Percentiles rank a stretch among this genome's conserved stretches.
Evolutionary conservation across 768 basidiomycete species (phyloP).

Genomic region (Hericium coralloides): DNA sequence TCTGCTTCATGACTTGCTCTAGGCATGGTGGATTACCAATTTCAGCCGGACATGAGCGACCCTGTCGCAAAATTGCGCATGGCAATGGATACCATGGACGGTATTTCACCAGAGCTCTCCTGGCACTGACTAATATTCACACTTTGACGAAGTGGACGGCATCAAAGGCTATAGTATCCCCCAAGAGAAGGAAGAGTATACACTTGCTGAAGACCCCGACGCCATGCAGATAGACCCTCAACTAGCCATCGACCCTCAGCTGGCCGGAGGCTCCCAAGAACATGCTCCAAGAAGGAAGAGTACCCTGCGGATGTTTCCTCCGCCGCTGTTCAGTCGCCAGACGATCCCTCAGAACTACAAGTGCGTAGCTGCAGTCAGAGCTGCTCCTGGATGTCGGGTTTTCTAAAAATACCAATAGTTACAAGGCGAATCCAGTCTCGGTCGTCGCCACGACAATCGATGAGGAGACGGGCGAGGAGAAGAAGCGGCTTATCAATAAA

Average conservation of each 20-base stretch:
- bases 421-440: constrained; percentile 71
- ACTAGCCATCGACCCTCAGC: constrained; percentile 38
- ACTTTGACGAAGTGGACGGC: constrained; percentile 46
- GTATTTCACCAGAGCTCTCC: constrained; percentile 32
- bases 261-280: constrained; percentile 12
- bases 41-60: constrained; percentile 64
- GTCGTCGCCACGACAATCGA: constrained; percentile 57
- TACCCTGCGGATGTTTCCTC: constrained; percentile 73
- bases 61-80: constrained; percentile 58
- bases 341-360: constrained; percentile 74
- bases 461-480: constrained; percentile 74
- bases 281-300: constrained; percentile 28
- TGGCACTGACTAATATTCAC: neutral
- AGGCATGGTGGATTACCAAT: constrained; percentile 97
- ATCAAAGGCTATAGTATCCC: constrained; percentile 66
- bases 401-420: constrained; percentile 32
- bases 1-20: neutral
- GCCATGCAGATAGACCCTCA: constrained; percentile 24
- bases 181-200: constrained; percentile 58
- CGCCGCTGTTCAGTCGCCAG: constrained; percentile 84
- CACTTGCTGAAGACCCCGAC: constrained; percentile 22
- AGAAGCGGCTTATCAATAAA: constrained; percentile 74
- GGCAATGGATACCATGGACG: constrained; percentile 76
- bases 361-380: constrained; percentile 29
- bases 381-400: neutral